These are phyloP conservation scores for Rhodotorula sp. DNA, from an alignment of 1,284 basidiomycete species.

Conservation along the genomic window DNA sequence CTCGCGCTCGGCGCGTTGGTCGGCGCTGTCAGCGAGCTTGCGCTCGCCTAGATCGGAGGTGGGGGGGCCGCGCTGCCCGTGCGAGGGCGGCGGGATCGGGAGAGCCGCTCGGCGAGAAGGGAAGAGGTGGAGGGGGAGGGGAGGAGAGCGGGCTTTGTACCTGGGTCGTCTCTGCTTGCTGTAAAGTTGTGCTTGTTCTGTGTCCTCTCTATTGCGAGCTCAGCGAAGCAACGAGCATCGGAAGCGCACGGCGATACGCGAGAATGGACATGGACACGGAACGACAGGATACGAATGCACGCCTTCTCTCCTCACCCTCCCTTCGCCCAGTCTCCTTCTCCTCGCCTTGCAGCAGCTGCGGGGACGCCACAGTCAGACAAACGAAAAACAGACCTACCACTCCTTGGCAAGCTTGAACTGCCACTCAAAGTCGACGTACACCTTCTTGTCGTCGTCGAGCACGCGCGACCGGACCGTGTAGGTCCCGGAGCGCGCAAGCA, in stretches of 20 bases:
- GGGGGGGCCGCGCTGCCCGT: not conserved
- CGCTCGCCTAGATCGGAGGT: not conserved
- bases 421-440: slow-evolving; percentile 76
- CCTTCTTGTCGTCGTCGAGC: slow-evolving; percentile 74
- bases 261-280: not conserved
- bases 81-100: not conserved
- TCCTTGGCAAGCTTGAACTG: slow-evolving; percentile 77
- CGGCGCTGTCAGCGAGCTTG: not conserved
- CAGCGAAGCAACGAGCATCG: no score
- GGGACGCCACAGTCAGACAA: no score
- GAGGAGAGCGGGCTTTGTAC: not conserved
- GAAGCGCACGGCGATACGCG: no score
- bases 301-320: no score
- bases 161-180: slow-evolving; percentile 1
- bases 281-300: not conserved
- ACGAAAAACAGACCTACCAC: slow-evolving; percentile 55
- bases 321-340: not conserved
- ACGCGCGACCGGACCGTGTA: slow-evolving; percentile 78
- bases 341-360: no score
- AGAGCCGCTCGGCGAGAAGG: not conserved
- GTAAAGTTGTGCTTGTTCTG: no score
- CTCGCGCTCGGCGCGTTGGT: not conserved
- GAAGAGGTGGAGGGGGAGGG: not conserved
- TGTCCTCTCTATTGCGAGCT: no score
- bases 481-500: slow-evolving; percentile 73